phyloP scores from a whole-genome alignment of 2,329 filamentous ascomycete species.

The Lachnellula arida region DNA sequence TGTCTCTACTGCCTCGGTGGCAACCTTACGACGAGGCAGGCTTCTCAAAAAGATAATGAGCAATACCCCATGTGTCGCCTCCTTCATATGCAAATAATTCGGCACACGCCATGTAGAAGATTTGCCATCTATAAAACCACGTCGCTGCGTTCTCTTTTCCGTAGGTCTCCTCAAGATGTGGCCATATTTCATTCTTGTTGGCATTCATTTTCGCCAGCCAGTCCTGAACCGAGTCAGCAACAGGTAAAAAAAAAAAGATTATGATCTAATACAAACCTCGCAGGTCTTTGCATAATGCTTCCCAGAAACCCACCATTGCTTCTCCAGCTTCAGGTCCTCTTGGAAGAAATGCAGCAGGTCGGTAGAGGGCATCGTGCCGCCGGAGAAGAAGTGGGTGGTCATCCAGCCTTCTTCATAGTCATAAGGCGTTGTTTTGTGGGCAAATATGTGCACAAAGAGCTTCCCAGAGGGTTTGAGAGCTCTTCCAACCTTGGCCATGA shows the following conservation, averaged over 20 bases:
- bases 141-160: conserved; percentile 52
- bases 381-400: conserved; percentile 69
- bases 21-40: conserved; percentile 14
- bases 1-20: too few species aligned
- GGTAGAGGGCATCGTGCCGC: conserved; percentile 65
- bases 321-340: conserved; percentile 51
- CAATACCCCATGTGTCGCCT: conserved; percentile 64
- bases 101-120: conserved; percentile 68
- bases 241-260: not conserved
- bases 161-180: conserved; percentile 60
- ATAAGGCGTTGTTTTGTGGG: conserved; percentile 60
- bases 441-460: conserved; percentile 66
- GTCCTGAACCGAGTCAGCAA: conserved; percentile 37
- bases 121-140: conserved; percentile 68
- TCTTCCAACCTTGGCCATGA: conserved; percentile 58
- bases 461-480: conserved; percentile 60
- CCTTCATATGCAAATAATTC: conserved; percentile 63
- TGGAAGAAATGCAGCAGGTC: conserved; percentile 66
- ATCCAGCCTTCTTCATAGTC: conserved; percentile 71
- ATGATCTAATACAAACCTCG: conserved; percentile 43
- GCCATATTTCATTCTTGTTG: conserved; percentile 58
- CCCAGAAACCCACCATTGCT: conserved; percentile 69
- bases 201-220: conserved; percentile 58
- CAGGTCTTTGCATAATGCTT: conserved; percentile 65
- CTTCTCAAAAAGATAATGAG: conserved; percentile 64